Evolutionary conservation across 352 stramenopile species (phyloP).

Genomic region (Stephanocyclus meneghinianus): DNA sequence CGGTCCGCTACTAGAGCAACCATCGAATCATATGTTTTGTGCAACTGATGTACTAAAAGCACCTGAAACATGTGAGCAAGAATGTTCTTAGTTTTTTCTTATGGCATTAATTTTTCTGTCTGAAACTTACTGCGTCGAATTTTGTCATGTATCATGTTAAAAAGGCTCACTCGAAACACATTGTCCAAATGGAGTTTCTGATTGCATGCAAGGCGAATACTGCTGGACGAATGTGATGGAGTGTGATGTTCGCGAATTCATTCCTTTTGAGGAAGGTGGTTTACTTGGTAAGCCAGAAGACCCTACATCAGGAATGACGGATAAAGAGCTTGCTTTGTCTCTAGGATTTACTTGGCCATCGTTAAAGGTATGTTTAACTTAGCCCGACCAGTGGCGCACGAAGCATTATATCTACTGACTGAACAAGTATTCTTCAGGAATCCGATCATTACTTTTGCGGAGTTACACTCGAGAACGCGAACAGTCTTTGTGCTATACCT

Average conservation of each 20-base stretch:
- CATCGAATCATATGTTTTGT: slow-evolving; percentile 21
- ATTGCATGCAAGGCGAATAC: slow-evolving; percentile 8
- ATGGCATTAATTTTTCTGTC: neutral
- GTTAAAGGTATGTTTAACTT: slow-evolving; percentile 2
- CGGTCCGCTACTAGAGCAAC: neutral
- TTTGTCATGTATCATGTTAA: neutral
- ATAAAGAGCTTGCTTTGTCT: slow-evolving; percentile 15
- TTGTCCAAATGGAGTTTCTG: slow-evolving; percentile 9
- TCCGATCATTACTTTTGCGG: slow-evolving; percentile 31
- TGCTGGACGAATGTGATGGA: slow-evolving; percentile 18
- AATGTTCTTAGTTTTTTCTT: neutral
- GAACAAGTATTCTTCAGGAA: neutral
- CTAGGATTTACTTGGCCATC: slow-evolving; percentile 16
- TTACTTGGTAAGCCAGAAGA: slow-evolving; percentile 10
- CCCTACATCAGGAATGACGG: slow-evolving; percentile 7
- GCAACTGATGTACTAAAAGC: neutral
- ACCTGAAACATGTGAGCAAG: slow-evolving; percentile 1
- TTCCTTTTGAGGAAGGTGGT: slow-evolving; percentile 11
- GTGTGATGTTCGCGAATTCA: slow-evolving; percentile 17
- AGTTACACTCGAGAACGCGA: slow-evolving; percentile 1
- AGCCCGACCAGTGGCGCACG: neutral
- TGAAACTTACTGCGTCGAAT: neutral
- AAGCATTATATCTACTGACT: neutral
- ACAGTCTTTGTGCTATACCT: neutral
- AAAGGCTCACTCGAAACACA: slow-evolving; percentile 18